Percentiles rank a stretch among this genome's conserved stretches.
These are phyloP conservation scores for Mycena amicta DNA, from an alignment of 768 basidiomycete species.

Conservation along the genomic window DNA sequence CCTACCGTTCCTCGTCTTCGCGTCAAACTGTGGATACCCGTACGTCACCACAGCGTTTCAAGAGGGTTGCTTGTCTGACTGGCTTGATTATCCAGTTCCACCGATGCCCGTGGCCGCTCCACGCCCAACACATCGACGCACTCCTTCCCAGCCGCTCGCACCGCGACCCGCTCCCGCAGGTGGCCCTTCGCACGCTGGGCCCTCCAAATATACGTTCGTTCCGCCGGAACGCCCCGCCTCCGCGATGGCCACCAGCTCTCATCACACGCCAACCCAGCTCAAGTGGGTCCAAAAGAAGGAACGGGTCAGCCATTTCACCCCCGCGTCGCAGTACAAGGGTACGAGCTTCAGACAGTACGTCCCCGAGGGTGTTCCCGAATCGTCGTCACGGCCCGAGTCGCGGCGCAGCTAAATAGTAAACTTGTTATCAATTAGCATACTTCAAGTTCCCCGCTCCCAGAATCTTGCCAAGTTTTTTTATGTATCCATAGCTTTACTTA, in stretches of 20 bases:
- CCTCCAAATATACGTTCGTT: conserved; percentile 6
- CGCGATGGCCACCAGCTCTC: conserved; percentile 13
- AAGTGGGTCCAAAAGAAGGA: conserved; percentile 25
- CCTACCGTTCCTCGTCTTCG: neutral
- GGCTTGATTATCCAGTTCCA: neutral
- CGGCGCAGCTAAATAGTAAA: too few species aligned
- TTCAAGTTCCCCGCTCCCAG: too few species aligned
- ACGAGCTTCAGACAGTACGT: conserved; percentile 24
- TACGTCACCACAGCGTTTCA: neutral
- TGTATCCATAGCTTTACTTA: too few species aligned
- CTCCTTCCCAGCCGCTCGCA: neutral
- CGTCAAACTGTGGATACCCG: neutral
- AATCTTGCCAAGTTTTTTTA: too few species aligned
- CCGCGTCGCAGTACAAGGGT: conserved; percentile 23
- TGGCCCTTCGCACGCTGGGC: too few species aligned
- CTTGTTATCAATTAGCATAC: too few species aligned
- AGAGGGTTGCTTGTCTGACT: neutral
- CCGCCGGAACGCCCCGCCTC: conserved; percentile 20
- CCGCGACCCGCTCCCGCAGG: neutral
- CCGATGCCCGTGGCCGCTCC: conserved; percentile 2
- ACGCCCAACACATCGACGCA: neutral
- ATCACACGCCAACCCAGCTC: conserved; percentile 15
- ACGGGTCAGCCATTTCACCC: conserved; percentile 24
- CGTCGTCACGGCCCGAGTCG: too few species aligned
- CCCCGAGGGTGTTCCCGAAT: too few species aligned